phyloP scores from a whole-genome alignment of 2,329 filamentous ascomycete genomes.

The Phaeosphaeria sp. region DNA sequence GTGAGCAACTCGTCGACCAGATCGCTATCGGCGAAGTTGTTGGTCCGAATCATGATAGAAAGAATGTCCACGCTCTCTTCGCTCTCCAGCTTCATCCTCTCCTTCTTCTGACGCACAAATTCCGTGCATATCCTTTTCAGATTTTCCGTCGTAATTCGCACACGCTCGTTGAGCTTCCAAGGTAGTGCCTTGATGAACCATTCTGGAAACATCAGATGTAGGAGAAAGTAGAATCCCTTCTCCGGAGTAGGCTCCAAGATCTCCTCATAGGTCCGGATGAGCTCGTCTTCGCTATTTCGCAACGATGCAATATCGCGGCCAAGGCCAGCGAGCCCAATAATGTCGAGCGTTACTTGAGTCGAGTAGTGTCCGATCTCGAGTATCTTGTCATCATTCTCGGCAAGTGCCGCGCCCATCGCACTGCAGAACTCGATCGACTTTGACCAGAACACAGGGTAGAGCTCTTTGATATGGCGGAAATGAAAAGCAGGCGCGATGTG shows the following conservation, averaged over 20 bases:
- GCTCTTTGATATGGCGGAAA: slow-evolving; percentile 83
- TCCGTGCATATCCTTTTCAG: slow-evolving; percentile 53
- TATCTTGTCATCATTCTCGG: slow-evolving; percentile 48
- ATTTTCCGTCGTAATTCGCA: slow-evolving; percentile 45
- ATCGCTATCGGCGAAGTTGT: slow-evolving; percentile 60
- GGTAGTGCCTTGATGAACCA: slow-evolving; percentile 52
- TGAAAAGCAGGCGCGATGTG: slow-evolving; percentile 82
- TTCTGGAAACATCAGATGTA: slow-evolving; percentile 48
- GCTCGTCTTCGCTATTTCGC: slow-evolving; percentile 50
- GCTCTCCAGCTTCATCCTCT: slow-evolving; percentile 42
- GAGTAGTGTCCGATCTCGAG: slow-evolving; percentile 54
- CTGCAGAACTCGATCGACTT: slow-evolving; percentile 74
- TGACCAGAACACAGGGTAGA: slow-evolving; percentile 84
- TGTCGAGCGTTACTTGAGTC: slow-evolving; percentile 55
- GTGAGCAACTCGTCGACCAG: slow-evolving; percentile 64
- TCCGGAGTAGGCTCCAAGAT: slow-evolving; percentile 56
- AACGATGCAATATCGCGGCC: slow-evolving; percentile 53
- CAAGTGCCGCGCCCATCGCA: slow-evolving; percentile 64
- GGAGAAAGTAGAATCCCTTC: slow-evolving; percentile 55
- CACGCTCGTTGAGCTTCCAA: slow-evolving; percentile 55
- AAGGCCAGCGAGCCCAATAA: slow-evolving; percentile 55
- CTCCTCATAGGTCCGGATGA: slow-evolving; percentile 53
- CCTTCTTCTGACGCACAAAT: slow-evolving; percentile 58
- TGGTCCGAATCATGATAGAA: slow-evolving; percentile 59
- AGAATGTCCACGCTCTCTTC: slow-evolving; percentile 51